Conservation (phyloP, 805 yeast species). For the Clavispora fructus region DNA sequence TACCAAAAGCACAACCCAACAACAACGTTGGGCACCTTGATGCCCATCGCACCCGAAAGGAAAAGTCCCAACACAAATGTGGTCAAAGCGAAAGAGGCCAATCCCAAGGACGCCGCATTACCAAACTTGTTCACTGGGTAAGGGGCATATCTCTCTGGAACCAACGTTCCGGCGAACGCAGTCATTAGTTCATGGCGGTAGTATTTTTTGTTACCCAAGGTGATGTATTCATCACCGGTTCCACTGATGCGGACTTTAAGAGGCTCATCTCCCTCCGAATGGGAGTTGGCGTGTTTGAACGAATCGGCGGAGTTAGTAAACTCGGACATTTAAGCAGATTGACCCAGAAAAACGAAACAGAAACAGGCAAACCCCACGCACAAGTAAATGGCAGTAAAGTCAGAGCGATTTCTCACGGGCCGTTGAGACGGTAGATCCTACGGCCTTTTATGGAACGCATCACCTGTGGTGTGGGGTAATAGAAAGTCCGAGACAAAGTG, state of each 20-base stretch:
- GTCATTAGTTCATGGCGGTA: slow-evolving; percentile 50
- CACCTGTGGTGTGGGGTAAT: background rate
- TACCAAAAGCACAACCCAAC: slow-evolving; percentile 44
- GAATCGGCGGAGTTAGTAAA: background rate
- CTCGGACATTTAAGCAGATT: background rate
- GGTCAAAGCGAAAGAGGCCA: slow-evolving; percentile 43
- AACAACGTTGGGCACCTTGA: slow-evolving; percentile 36
- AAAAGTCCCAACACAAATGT: slow-evolving; percentile 45
- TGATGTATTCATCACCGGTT: slow-evolving; percentile 37
- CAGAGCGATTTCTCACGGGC: background rate
- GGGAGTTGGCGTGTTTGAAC: background rate
- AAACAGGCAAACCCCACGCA: background rate
- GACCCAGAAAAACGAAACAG: background rate
- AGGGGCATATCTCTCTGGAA: slow-evolving; percentile 41
- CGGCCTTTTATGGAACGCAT: background rate
- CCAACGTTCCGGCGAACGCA: slow-evolving; percentile 59
- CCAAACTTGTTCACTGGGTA: slow-evolving; percentile 43
- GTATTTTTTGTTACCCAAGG: slow-evolving; percentile 39
- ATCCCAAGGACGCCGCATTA: slow-evolving; percentile 53
- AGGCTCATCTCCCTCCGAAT: background rate
- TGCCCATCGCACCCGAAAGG: slow-evolving; percentile 43
- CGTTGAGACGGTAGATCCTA: background rate
- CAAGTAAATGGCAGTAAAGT: background rate
- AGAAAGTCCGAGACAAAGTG: background rate
- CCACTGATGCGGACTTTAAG: slow-evolving; percentile 17